Conservation (phyloP, 2,329 filamentous ascomycete species). For the Xylariaceae sp. region DNA sequence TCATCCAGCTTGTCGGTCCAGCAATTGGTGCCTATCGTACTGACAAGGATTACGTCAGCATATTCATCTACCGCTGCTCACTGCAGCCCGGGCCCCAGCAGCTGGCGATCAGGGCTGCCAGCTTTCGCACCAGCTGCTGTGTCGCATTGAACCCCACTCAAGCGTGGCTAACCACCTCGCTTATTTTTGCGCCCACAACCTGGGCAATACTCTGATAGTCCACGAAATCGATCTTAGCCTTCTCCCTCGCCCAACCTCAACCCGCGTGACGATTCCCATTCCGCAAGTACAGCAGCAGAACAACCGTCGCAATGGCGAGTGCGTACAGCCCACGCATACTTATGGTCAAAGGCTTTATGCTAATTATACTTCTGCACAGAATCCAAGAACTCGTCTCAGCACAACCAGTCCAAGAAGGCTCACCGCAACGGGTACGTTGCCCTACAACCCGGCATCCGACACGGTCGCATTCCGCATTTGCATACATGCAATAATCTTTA, state of each 20-base stretch:
- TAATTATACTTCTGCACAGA: conserved; percentile 51
- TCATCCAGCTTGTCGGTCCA: too few relatives aligned
- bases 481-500: too few relatives aligned
- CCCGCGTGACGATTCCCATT: conserved; percentile 16
- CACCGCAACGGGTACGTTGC: conserved; percentile 92
- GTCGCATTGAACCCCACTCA: conserved; percentile 2
- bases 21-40: too few relatives aligned
- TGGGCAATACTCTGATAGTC: conserved; percentile 18
- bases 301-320: conserved; percentile 63
- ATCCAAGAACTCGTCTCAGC: conserved; percentile 99
- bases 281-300: conserved; percentile 18
- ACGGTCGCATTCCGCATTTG: too few relatives aligned
- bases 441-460: not conserved
- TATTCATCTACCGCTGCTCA: too few relatives aligned
- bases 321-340: conserved; percentile 34
- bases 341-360: not conserved
- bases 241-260: conserved; percentile 19
- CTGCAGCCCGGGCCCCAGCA: too few relatives aligned
- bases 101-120: too few relatives aligned
- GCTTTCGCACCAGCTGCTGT: too few relatives aligned
- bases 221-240: conserved; percentile 17
- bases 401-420: conserved; percentile 98
- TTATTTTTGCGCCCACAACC: conserved; percentile 31
- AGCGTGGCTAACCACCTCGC: conserved; percentile 21
- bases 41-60: too few relatives aligned